Evolutionary conservation across 495 filamentous ascomycete genomes (phyloP).

Genomic region (Neurospora tetrasperma): DNA sequence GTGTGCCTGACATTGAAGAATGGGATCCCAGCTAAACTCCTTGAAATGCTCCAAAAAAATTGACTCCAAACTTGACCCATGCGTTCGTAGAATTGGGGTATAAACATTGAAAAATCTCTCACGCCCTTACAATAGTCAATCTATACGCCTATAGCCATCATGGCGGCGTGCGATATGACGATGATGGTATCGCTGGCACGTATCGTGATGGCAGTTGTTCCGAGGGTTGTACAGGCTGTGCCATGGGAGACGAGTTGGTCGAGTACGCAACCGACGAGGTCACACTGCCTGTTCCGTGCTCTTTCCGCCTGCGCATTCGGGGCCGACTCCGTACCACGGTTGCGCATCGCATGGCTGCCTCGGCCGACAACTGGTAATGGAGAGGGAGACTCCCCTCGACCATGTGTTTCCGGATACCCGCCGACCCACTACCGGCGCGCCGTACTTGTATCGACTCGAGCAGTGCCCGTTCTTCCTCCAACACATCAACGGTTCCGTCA

Average conservation of each 20-base stretch:
- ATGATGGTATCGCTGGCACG: neutral
- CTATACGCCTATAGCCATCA: neutral
- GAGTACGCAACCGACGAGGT: conserved; percentile 13
- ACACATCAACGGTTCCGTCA: conserved; percentile 3
- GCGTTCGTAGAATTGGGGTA: neutral
- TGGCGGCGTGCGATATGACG: neutral
- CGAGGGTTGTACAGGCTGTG: conserved; percentile 3
- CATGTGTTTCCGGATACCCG: conserved; percentile 26
- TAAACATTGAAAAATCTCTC: neutral
- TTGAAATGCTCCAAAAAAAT: neutral
- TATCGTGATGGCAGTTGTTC: conserved; percentile 1
- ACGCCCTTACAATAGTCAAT: neutral
- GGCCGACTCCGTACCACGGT: conserved; percentile 33
- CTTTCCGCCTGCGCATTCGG: conserved; percentile 33
- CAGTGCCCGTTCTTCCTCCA: conserved; percentile 9
- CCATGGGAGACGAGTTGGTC: conserved; percentile 9
- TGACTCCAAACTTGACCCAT: neutral
- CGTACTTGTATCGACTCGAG: conserved; percentile 16
- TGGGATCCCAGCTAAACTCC: neutral
- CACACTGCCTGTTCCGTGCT: conserved; percentile 8
- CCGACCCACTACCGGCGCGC: conserved; percentile 15
- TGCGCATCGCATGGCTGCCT: conserved; percentile 31
- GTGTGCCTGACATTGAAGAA: neutral
- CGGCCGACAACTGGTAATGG: conserved; percentile 29
- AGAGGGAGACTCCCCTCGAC: conserved; percentile 16